Evolutionary conservation across 441 rosid genomes (phyloP).

Genomic region (Populus trichocarpa): DNA sequence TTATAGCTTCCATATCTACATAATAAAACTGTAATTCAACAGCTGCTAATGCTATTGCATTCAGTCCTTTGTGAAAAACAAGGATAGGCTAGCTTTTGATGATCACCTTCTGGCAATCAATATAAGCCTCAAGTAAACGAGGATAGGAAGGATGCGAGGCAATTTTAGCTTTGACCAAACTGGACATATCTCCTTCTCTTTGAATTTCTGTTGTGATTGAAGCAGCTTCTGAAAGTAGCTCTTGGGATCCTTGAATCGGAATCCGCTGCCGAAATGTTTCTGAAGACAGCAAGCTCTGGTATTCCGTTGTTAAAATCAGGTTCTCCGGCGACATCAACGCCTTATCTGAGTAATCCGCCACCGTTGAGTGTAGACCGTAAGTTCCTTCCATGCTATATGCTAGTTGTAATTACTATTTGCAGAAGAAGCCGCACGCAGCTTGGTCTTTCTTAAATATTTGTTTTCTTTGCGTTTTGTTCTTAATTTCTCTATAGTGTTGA

Average conservation of each 20-base stretch:
- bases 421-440: background rate
- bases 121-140: conserved; percentile 74
- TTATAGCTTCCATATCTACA: background rate
- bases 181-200: conserved; percentile 41
- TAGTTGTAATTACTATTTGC: background rate
- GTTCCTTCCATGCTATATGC: conserved; percentile 58
- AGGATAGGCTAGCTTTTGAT: too few species aligned
- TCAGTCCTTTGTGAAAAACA: too few species aligned
- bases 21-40: background rate
- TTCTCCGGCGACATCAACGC: conserved; percentile 67
- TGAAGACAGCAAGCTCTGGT: conserved; percentile 37
- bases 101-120: conserved; percentile 90
- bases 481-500: background rate
- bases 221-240: conserved; percentile 52
- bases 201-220: conserved; percentile 50
- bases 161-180: conserved; percentile 63
- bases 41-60: background rate
- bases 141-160: conserved; percentile 83
- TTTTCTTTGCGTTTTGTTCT: background rate
- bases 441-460: background rate
- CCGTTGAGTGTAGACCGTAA: conserved; percentile 55
- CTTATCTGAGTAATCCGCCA: conserved; percentile 52
- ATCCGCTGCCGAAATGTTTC: conserved; percentile 38
- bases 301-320: conserved; percentile 52
- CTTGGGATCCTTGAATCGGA: conserved; percentile 64